Evolutionary conservation across 129 eudicot species (phyloP).

Genomic region (Tanacetum coccineum): DNA sequence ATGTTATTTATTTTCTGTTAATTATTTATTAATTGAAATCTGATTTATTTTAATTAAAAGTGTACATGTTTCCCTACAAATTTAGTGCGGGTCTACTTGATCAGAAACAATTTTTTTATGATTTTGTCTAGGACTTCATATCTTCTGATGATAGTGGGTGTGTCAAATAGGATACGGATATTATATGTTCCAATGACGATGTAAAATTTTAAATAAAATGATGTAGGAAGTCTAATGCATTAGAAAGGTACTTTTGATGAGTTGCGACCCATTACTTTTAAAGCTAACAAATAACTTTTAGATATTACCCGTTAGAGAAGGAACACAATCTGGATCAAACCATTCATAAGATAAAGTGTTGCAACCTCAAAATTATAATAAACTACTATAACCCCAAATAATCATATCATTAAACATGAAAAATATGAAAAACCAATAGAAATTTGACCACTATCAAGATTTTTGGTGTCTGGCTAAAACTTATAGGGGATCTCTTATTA

Average conservation of each 20-base stretch:
- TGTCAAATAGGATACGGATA: no score
- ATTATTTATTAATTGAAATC: no score
- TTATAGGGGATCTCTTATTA: conserved; percentile 27
- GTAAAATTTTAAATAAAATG: not conserved
- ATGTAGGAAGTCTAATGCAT: not conserved
- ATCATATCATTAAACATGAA: not conserved
- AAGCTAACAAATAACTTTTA: not conserved
- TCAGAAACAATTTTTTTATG: no score
- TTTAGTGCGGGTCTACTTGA: no score
- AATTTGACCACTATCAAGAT: not conserved
- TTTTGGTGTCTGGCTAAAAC: not conserved
- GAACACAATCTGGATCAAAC: not conserved
- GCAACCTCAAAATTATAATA: not conserved
- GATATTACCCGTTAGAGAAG: not conserved
- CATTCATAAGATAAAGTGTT: not conserved
- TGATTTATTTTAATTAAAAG: no score
- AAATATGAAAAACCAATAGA: not conserved
- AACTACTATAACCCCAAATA: not conserved
- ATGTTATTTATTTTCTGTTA: no score
- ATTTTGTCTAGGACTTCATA: no score
- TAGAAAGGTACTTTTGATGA: not conserved
- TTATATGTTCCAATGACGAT: no score
- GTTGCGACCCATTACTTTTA: not conserved
- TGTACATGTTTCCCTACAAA: no score
- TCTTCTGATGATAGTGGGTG: no score